phyloP scores from a whole-genome alignment of 139 green algal species.

The Chlorella sorokiniana region DNA sequence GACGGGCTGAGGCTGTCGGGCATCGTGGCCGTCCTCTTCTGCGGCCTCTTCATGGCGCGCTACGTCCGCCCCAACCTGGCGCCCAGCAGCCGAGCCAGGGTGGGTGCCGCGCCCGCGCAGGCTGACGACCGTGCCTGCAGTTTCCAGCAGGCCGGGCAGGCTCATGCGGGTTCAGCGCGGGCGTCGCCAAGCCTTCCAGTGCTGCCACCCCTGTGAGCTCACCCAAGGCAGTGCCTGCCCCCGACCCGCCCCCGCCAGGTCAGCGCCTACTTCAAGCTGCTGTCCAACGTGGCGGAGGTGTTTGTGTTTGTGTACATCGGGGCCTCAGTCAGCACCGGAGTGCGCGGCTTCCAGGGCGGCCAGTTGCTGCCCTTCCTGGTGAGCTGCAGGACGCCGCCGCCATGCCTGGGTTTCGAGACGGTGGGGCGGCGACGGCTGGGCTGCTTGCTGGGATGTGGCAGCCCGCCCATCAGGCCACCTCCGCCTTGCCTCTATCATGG shows the following conservation, averaged over 20 bases:
- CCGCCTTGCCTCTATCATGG: background rate
- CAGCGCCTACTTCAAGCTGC: conserved; percentile 59
- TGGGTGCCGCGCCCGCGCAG: no score
- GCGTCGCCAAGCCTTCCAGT: no score
- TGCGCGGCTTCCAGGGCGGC: conserved; percentile 28
- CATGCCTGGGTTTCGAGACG: no score
- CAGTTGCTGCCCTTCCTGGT: conserved; percentile 46
- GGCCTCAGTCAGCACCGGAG: conserved; percentile 49
- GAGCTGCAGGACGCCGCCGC: background rate
- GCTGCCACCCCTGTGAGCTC: no score
- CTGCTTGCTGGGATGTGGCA: no score
- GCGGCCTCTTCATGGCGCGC: conserved; percentile 33
- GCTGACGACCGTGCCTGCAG: no score
- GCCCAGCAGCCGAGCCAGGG: background rate
- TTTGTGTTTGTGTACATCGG: conserved; percentile 87
- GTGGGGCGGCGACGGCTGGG: no score
- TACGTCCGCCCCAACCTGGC: conserved; percentile 11
- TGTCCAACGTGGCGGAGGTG: conserved; percentile 70
- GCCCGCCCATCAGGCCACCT: background rate
- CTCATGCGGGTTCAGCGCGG: no score
- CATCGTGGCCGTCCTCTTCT: conserved; percentile 82
- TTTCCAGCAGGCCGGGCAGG: no score
- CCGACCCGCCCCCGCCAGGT: no score
- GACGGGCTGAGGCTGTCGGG: conserved; percentile 59
- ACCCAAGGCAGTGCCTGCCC: no score